Evolutionary conservation across 1,284 basidiomycete species (phyloP).

Genomic region (Grifola frondosa): DNA sequence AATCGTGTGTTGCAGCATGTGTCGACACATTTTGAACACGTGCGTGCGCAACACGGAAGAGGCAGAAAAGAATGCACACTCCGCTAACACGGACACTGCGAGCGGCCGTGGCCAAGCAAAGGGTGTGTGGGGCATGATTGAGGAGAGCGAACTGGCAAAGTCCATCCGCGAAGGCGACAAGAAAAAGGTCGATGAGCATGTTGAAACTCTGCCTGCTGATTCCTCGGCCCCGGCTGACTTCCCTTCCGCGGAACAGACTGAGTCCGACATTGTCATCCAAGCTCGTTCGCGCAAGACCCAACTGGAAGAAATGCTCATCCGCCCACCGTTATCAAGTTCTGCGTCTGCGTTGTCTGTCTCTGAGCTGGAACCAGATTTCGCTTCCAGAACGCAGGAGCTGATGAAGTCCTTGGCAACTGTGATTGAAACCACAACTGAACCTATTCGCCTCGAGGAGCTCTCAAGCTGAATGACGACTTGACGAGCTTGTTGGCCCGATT

Average conservation of each 20-base stretch:
- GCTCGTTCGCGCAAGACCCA: conserved; percentile 48
- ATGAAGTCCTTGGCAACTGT: conserved; percentile 58
- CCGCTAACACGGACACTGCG: conserved; percentile 24
- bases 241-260: conserved; percentile 40
- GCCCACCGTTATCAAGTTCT: conserved; percentile 35
- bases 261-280: conserved; percentile 53
- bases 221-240: conserved; percentile 25
- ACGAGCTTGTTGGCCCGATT: conserved; percentile 50
- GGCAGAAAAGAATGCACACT: conserved; percentile 53
- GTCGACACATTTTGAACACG: conserved; percentile 74
- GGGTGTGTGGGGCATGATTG: conserved; percentile 78
- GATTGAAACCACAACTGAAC: conserved; percentile 60
- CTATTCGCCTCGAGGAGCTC: conserved; percentile 61
- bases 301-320: conserved; percentile 46
- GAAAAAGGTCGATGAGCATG: conserved; percentile 50
- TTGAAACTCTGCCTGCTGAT: conserved; percentile 21
- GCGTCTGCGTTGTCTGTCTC: conserved; percentile 29
- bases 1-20: conserved; percentile 49
- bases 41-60: conserved; percentile 93
- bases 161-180: conserved; percentile 61
- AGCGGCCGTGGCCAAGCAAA: conserved; percentile 50
- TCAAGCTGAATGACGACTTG: conserved; percentile 73
- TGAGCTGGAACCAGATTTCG: conserved; percentile 31
- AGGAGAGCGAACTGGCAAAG: conserved; percentile 76
- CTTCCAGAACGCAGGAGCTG: conserved; percentile 51